Conservation (phyloP, 2,329 filamentous ascomycete genomes). For the Shiraia sp. region DNA sequence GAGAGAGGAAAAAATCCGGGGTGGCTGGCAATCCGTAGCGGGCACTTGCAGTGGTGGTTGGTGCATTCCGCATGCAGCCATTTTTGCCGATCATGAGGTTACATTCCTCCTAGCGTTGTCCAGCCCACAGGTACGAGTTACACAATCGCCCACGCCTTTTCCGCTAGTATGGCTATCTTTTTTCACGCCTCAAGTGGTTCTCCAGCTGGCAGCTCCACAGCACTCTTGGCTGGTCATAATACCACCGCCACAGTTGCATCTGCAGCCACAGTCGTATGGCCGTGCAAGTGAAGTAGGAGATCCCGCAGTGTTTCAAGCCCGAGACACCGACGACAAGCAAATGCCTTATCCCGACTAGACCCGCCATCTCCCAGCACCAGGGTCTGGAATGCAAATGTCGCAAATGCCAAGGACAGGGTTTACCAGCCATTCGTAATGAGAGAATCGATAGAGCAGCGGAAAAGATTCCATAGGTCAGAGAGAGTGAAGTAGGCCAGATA, state of each 20-base stretch:
- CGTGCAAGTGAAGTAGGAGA: too few relatives aligned
- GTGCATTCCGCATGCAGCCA: conserved; percentile 34
- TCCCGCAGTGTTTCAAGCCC: too few relatives aligned
- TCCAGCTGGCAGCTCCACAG: neutral
- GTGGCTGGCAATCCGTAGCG: conserved; percentile 28
- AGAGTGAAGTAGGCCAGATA: neutral
- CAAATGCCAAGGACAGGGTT: conserved; percentile 33
- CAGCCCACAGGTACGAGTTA: conserved; percentile 20
- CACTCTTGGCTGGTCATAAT: too few relatives aligned
- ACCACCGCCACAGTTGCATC: neutral
- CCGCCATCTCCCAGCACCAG: conserved; percentile 11
- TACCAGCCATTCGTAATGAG: conserved; percentile 15
- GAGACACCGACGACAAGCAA: neutral
- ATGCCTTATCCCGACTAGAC: neutral
- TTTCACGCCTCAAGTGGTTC: too few relatives aligned
- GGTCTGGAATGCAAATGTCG: conserved; percentile 17
- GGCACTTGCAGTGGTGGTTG: conserved; percentile 20
- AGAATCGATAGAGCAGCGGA: conserved; percentile 8
- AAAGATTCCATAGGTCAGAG: conserved; percentile 2
- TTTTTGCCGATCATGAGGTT: conserved; percentile 17
- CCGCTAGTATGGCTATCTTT: conserved; percentile 5
- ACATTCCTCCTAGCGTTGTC: conserved; percentile 16
- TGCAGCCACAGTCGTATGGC: neutral
- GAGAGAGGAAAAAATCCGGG: conserved; percentile 14
- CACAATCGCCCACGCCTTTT: conserved; percentile 12